Base-by-base conservation (phyloP, 2,329 filamentous ascomycete species). In the Fusarium verticillioides region DNA sequence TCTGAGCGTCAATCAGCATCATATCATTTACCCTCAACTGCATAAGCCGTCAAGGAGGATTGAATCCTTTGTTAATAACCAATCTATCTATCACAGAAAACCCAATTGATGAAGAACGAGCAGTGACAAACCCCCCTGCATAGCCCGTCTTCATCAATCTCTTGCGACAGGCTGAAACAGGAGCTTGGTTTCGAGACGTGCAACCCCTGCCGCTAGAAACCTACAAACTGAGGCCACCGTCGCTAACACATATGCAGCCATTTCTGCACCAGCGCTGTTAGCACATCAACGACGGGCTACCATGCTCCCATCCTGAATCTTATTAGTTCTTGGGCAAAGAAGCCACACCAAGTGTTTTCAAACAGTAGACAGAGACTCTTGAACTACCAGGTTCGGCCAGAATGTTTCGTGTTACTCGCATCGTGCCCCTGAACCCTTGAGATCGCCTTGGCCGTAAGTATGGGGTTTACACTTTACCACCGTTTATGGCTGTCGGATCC, bases 161-260 rank as follows among this genome's bases (percentile, higher is more conserved):
- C 64, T 59, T 70, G 67, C 71, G 63, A 74, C 71, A 68, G 56
- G 63, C 71, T 73, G 71, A 73, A 73, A 73, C 71, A 74, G 67
- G 63, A 74, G 62, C 52, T 56, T 39, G 50, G 43, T 49, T 67
- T 56, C 30, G 67, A 73, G 62, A 72, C 67, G 49, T 66, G 65
- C n/a, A 32, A n/a, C 62, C 70, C 71, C 43, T 71, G 62, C 58
- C 43, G 21, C 34, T 52, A 36, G 19, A 57, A 30, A 57, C 49
- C 44, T 54, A 53, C 66, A 52, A 47, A 28, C 50, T 46, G 42
- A 60, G 46, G 61, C 54, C 44, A 42, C 26, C 52, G 32, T 43
- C 50, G 59, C 57, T 73, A 73, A 73, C 71, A 74, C 18, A 39
- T 23, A 39, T 56, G 58, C 59, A 63, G 67, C 53, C 40, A 50